These are phyloP conservation scores for Xylaria sp. DNA, from an alignment of 2,329 filamentous ascomycete species.

Conservation along the genomic window DNA sequence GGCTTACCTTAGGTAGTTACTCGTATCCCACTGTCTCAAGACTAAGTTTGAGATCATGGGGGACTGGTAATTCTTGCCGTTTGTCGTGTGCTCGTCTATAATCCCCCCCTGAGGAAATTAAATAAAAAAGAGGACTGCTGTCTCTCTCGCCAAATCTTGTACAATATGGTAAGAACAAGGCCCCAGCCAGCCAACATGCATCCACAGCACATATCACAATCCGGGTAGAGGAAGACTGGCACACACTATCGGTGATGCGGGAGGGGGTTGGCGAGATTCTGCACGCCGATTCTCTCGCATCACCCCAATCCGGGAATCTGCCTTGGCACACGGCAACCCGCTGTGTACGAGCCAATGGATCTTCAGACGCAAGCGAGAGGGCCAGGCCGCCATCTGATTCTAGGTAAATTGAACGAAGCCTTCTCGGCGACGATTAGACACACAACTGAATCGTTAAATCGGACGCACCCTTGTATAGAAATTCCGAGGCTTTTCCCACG, in stretches of 20 bases:
- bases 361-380: slow-evolving; percentile 28
- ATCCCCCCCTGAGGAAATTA: background rate
- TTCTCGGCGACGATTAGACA: background rate
- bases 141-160: background rate
- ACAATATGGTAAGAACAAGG: background rate
- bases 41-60: background rate
- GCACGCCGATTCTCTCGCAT: slow-evolving; percentile 20
- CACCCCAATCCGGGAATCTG: slow-evolving; percentile 30
- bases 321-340: slow-evolving; percentile 33
- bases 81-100: background rate
- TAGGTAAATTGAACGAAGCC: background rate
- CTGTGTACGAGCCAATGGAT: slow-evolving; percentile 33
- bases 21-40: background rate
- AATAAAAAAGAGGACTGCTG: too few relatives aligned
- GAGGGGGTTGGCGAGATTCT: slow-evolving; percentile 4
- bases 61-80: background rate
- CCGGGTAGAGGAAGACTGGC: background rate
- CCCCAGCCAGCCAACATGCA: slow-evolving; percentile 15
- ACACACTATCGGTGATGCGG: background rate
- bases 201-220: slow-evolving; percentile 6
- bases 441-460: background rate
- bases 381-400: slow-evolving; percentile 18
- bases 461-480: too few relatives aligned
- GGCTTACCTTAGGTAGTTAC: background rate
- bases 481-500: background rate